Conservation (phyloP, 1,284 basidiomycete species). For the Leccinum huronense region DNA sequence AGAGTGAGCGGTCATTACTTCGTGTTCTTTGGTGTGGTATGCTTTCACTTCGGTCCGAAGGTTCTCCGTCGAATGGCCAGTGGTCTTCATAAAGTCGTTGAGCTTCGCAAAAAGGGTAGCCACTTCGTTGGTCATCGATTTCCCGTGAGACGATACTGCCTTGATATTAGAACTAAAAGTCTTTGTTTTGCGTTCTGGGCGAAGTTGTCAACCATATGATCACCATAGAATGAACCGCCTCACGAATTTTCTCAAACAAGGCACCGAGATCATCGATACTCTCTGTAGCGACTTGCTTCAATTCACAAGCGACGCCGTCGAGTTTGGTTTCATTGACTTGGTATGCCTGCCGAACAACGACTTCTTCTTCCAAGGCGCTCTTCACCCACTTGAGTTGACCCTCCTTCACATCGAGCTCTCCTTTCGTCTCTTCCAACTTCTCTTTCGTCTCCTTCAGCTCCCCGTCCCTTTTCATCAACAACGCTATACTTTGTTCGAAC, state of each 20-base stretch:
- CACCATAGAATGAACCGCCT: conserved; percentile 25
- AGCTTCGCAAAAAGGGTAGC: conserved; percentile 57
- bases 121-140: conserved; percentile 52
- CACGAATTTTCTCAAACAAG: conserved; percentile 84
- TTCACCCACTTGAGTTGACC: conserved; percentile 57
- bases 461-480: conserved; percentile 71
- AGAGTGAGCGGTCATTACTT: conserved; percentile 51
- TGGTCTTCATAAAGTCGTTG: conserved; percentile 59
- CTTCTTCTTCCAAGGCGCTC: conserved; percentile 71
- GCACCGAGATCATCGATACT: conserved; percentile 71
- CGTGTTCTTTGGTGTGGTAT: conserved; percentile 57
- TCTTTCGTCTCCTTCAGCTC: conserved; percentile 70
- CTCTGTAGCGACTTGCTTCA: conserved; percentile 68
- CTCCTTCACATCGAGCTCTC: conserved; percentile 51
- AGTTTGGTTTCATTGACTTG: conserved; percentile 72
- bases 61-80: conserved; percentile 51
- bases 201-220: conserved; percentile 15
- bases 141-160: conserved; percentile 62
- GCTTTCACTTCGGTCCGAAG: conserved; percentile 58
- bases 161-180: conserved; percentile 67
- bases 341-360: conserved; percentile 72
- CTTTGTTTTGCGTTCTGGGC: conserved; percentile 70
- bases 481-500: conserved; percentile 82
- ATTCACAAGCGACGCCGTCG: conserved; percentile 65
- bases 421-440: conserved; percentile 55